Base-by-base conservation (phyloP, 2,329 filamentous ascomycete species). In the Berkeleyomyces basicola region DNA sequence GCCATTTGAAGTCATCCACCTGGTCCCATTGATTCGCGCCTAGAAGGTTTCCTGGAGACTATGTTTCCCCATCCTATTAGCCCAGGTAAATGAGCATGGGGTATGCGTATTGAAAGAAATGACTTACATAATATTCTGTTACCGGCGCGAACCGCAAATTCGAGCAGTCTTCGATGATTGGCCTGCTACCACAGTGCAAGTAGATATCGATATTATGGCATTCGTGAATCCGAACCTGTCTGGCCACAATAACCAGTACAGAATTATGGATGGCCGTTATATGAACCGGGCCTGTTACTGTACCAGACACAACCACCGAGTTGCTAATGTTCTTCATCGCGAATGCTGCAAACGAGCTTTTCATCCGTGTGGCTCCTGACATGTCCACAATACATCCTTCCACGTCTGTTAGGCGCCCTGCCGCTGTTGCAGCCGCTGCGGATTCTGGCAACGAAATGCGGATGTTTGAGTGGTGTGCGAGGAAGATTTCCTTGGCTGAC, bases 1-100 rank as follows among this genome's bases (percentile, higher is more conserved):
- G 80, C 93, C 93, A 97, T 74, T 95, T 95, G 78, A 99, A 99
- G 72, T 99, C 93, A 72, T 97, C 89, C 14, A 97, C 88, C 69
- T 93, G 84, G 68, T 91, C 81, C 89, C 90, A 99, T 68, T 87
- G 82, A 71, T 95, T 92, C 64, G 74, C 74, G 3, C 70, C 63
- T 23, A 64, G 58, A 42, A 51, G 43, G 11, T 64, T 57, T 9
- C 61, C 60, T 6, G 63, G 47, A 5, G 44, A 31, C 61, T 60
- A 47, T 49, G 23, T 33, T 49, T 7, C 51, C n/a, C n/a, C 6
- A 31, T 55, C 5, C 16, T 58, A 59, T 64, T 57, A 67, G 51
- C 42, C n/a, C 51, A 55, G 5, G 33, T 31, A 31, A n/a, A 39
- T 33, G 16, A 4, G n/a, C 16, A 3, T 7, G 11, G 37, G 11